These are phyloP conservation scores for Tetraselmis striata DNA, from an alignment of 139 green algal genomes.

Conservation along the genomic window DNA sequence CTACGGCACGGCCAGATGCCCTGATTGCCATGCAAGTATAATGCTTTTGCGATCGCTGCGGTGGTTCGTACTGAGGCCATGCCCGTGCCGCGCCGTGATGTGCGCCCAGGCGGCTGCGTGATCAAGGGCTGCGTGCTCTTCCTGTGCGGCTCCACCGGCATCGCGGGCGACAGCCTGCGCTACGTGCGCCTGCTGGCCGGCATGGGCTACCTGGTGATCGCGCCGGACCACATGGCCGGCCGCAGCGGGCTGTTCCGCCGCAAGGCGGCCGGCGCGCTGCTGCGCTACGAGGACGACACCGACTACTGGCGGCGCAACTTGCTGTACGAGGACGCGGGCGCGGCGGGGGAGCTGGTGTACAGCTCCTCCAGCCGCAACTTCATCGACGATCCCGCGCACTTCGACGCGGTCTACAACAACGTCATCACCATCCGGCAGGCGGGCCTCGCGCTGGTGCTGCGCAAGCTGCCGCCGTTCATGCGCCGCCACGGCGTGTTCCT, in stretches of 20 bases:
- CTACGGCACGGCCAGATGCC: too few species aligned
- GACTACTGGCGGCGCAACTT: background rate
- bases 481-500: conserved; percentile 3
- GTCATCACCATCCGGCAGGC: background rate
- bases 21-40: too few species aligned
- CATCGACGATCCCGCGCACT: background rate
- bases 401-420: background rate
- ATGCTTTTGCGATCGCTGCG: too few species aligned
- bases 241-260: background rate
- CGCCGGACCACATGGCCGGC: conserved; percentile 4
- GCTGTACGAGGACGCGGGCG: background rate
- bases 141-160: conserved; percentile 5
- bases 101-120: too few species aligned
- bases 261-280: background rate
- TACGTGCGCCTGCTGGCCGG: conserved; percentile 7
- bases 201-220: conserved; percentile 11
- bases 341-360: background rate
- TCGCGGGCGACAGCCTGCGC: conserved; percentile 10
- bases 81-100: too few species aligned
- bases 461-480: background rate
- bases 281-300: background rate
- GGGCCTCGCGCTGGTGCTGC: background rate
- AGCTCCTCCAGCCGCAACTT: background rate
- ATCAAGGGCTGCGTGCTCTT: conserved; percentile 8
- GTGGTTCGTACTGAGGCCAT: too few species aligned